Evolutionary conservation across 179 eudicot genomes (phyloP), one percentile per base, ranked within the genome.

Genomic region (Drosera spatulata): DNA sequence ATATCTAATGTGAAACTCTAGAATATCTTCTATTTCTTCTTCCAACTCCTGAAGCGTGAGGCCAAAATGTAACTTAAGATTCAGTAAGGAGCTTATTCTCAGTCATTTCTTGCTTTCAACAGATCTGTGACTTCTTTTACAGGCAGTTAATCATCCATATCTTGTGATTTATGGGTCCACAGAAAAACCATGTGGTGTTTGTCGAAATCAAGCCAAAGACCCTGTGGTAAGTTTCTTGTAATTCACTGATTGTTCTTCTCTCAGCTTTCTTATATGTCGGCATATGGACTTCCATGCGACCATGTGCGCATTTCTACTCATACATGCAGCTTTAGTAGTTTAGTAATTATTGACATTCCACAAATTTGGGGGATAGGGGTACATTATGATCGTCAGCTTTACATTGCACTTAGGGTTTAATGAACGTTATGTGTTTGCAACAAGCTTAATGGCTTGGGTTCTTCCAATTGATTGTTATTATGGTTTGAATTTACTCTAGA

Each of bases 61-160:
- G 33, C 33, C 33, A 61, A 13, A 55, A 11, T n/a, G 11, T 10
- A 15, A n/a, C 12, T 11, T 50, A 15, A 49, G 14, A 49, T 7
- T n/a, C 5, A 49, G 10, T 5, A 13, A 4, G 5, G 10, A 5
- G 0, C 33, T 50, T 5, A 10, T 55, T 12, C 45, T 40, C 54
- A 22, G 33, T 22, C 33, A 22, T 33, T 43, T 10, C 12, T 33
- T 53, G 47, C 43, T 55, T 79, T 57, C 13, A 56, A 60, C 2
- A 59, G 60, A 13, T 33, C 57, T 64, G 58, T 61, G 62, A 40
- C 58, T 22, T 22, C 44, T 52, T n/a, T 3, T 43, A 58, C 80
- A 93, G 97, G 97, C 97, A 22, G 95, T 93, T 77, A 91, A 93
- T 76, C 99, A 89, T 75, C 99, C 99, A 58, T 85, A 89, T 77